Percentiles rank a stretch among this genome's conserved stretches.
These are phyloP conservation scores for Coccinonectria pachysandricola DNA, from an alignment of 2,329 filamentous ascomycete genomes.

Conservation along the genomic window DNA sequence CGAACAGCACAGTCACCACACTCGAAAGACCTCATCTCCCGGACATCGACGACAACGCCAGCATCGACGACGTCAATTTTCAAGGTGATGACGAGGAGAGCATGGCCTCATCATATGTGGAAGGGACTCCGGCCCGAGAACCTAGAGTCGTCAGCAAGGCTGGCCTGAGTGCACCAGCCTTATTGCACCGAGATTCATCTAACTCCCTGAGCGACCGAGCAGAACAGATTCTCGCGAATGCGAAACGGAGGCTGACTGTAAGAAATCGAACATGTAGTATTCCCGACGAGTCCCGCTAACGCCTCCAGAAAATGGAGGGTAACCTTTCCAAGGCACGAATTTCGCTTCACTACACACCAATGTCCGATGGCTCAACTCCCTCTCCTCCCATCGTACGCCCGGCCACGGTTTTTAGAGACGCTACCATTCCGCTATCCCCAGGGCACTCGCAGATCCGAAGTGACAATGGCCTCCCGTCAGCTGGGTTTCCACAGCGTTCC, in stretches of 20 bases:
- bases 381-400: constrained; percentile 34
- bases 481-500: constrained; percentile 41
- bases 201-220: constrained; percentile 70
- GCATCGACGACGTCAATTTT: constrained; percentile 54
- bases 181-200: constrained; percentile 53
- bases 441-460: constrained; percentile 23
- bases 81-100: constrained; percentile 60
- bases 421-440: constrained; percentile 7
- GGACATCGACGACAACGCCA: constrained; percentile 52
- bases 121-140: constrained; percentile 29
- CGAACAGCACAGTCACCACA: constrained; percentile 49
- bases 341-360: constrained; percentile 40
- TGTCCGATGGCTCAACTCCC: constrained; percentile 42
- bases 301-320: constrained; percentile 92
- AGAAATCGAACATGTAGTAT: too few species aligned
- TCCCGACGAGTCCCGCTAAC: too few species aligned
- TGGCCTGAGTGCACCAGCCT: constrained; percentile 6
- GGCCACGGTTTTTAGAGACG: constrained; percentile 14
- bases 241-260: constrained; percentile 80
- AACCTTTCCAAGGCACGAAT: constrained; percentile 73
- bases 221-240: constrained; percentile 85
- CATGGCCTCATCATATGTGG: constrained; percentile 45
- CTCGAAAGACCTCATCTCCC: constrained; percentile 39
- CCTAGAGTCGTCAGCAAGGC: constrained; percentile 6
- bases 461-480: constrained; percentile 19